Base-by-base conservation (phyloP, 768 basidiomycete genomes). In the Artomyces pyxidatus region DNA sequence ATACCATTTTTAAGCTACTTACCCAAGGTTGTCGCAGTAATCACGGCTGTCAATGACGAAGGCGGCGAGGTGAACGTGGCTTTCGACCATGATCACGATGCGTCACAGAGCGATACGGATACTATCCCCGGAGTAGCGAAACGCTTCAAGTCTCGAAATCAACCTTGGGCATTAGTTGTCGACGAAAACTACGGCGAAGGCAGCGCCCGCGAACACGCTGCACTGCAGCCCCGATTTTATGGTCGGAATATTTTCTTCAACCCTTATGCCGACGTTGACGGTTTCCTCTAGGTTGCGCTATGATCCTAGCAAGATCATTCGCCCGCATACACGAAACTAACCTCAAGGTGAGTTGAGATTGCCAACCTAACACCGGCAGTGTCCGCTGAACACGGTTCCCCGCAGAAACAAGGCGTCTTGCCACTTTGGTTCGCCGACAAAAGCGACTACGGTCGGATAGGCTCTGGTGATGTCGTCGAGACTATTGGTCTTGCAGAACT, bases 271-370 rank as follows among this genome's bases (percentile, higher is more conserved):
- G 25, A 50, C 37, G 21, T 17, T 35, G 14, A 35, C 17, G 17
- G 32, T 47, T 32, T n/a, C 22, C 29, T 22, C 10, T 54, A 85
- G 90, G 95, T 16, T 92, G 91, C 59, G 78, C 76, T 5, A 71
- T 92, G 72, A 93, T 97, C 58, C 64, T 96, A 49, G 92, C 92
- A 0, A 75, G 92, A 19, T 97, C 93, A 2, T 97, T 99, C 60
- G 96, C 96, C 56, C 85, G 96, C 44, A 99, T 99, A 44, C 96
- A 99, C 63, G 96, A 98, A 71, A 95, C 94, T 6, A 97, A 97
- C 65, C 68, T 97, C 50, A 96, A 96, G 73, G 91, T 87, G 53
- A 32, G 74, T 47, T 7, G 5, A 37, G 9, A 37, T n/a, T n/a
- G 10, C 6, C 26, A 25, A 11, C 28, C 5, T 37, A 37, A 3